Conservation (phyloP, 352 stramenopile genomes). For the Phytophthora fragariaefolia region DNA sequence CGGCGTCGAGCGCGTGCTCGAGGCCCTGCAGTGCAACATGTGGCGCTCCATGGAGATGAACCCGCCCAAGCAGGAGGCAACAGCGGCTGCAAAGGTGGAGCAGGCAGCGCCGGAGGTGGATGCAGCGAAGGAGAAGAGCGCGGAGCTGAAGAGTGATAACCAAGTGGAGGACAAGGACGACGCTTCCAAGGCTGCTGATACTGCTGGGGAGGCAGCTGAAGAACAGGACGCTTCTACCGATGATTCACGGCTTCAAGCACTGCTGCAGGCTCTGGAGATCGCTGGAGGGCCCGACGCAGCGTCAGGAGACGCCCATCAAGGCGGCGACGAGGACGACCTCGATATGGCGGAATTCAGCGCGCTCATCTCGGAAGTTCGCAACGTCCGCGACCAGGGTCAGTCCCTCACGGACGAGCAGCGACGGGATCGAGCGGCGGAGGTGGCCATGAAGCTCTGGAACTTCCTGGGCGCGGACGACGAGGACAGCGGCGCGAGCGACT, state of each 20-base stretch:
- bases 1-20: slow-evolving; percentile 72
- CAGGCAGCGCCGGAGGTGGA: neutral
- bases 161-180: slow-evolving; percentile 22
- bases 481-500: slow-evolving; percentile 31
- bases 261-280: slow-evolving; percentile 59
- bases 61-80: slow-evolving; percentile 5
- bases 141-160: neutral
- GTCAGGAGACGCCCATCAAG: neutral
- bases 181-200: slow-evolving; percentile 3
- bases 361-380: slow-evolving; percentile 68
- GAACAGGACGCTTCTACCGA: slow-evolving; percentile 15
- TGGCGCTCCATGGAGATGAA: slow-evolving; percentile 79
- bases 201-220: neutral
- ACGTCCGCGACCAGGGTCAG: slow-evolving; percentile 64
- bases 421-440: slow-evolving; percentile 68
- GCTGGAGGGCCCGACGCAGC: slow-evolving; percentile 20
- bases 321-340: slow-evolving; percentile 42
- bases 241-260: slow-evolving; percentile 49
- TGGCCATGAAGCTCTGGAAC: slow-evolving; percentile 82
- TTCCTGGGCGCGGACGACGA: slow-evolving; percentile 61
- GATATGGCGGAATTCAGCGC: slow-evolving; percentile 70
- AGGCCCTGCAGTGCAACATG: slow-evolving; percentile 82
- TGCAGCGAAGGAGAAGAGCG: slow-evolving; percentile 10
- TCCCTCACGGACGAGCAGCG: slow-evolving; percentile 65
- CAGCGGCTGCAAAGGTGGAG: neutral